Conservation (phyloP, 352 stramenopile genomes). For the Phytopythium montanum region DNA sequence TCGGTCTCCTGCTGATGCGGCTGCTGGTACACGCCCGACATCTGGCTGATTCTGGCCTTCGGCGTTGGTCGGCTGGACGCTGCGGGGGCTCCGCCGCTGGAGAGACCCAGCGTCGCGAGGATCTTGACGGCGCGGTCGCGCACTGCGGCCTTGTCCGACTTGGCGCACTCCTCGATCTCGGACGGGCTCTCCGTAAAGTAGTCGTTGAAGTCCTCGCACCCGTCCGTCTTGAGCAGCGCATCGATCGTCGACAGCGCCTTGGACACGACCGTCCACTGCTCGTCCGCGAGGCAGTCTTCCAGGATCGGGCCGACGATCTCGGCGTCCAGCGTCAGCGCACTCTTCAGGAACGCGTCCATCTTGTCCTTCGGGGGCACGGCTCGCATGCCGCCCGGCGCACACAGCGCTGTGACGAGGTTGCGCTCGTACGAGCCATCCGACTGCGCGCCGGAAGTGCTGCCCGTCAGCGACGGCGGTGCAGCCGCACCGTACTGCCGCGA, state of each 20-base stretch:
- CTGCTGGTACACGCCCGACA: slow-evolving; percentile 23
- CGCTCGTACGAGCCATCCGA: slow-evolving; percentile 91
- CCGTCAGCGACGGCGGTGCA: slow-evolving; percentile 26
- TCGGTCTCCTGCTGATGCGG: slow-evolving; percentile 44
- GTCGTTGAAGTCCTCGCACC: slow-evolving; percentile 80
- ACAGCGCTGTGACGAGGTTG: slow-evolving; percentile 91
- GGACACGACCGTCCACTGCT: slow-evolving; percentile 87
- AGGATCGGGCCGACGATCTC: slow-evolving; percentile 93
- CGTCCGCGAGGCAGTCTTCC: slow-evolving; percentile 91
- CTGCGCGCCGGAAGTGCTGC: slow-evolving; percentile 70
- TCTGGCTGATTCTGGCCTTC: slow-evolving; percentile 11
- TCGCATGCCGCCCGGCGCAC: slow-evolving; percentile 92
- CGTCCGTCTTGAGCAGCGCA: slow-evolving; percentile 67
- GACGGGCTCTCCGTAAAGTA: slow-evolving; percentile 81
- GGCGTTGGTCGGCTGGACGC: slow-evolving; percentile 9
- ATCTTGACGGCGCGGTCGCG: slow-evolving; percentile 78
- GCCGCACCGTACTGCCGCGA: slow-evolving; percentile 20
- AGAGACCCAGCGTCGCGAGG: slow-evolving; percentile 52
- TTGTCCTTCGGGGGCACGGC: slow-evolving; percentile 94
- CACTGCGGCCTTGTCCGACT: slow-evolving; percentile 76
- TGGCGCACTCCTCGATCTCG: slow-evolving; percentile 69
- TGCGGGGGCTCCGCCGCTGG: slow-evolving; percentile 18
- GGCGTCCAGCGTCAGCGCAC: slow-evolving; percentile 87
- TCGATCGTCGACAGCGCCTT: slow-evolving; percentile 95
- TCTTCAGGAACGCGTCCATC: slow-evolving; percentile 90